A percentile compares a stretch with the other conserved stretches of the same genome.
Conservation (phyloP, 306 rosid species). For the Gastrolobium bilobum region DNA sequence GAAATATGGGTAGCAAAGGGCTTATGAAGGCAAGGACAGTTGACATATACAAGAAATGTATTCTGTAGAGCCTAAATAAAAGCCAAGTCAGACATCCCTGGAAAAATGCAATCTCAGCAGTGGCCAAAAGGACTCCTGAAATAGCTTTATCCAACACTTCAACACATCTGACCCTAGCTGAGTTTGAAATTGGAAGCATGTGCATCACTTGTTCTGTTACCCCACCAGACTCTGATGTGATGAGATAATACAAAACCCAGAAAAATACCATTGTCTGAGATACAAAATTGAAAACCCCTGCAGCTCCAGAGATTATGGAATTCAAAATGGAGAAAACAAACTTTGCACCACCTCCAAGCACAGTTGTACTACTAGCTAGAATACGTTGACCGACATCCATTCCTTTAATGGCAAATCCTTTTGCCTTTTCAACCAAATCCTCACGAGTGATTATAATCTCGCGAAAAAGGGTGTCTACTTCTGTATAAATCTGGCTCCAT, state of each 20-base stretch:
- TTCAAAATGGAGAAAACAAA: constrained; percentile 59
- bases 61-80: constrained; percentile 67
- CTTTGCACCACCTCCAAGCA: constrained; percentile 73
- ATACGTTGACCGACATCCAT: constrained; percentile 71
- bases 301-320: constrained; percentile 82
- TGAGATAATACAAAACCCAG: constrained; percentile 82
- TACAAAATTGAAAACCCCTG: constrained; percentile 78
- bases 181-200: constrained; percentile 75
- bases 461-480: constrained; percentile 62
- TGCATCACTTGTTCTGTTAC: constrained; percentile 80
- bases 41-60: constrained; percentile 86
- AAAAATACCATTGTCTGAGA: constrained; percentile 83
- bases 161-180: constrained; percentile 72
- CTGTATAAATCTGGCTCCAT: constrained; percentile 74
- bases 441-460: constrained; percentile 72
- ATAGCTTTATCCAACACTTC: constrained; percentile 84
- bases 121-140: constrained; percentile 85
- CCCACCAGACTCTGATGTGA: constrained; percentile 86
- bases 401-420: constrained; percentile 70
- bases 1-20: constrained; percentile 76
- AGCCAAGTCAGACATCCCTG: constrained; percentile 96
- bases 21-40: constrained; percentile 76
- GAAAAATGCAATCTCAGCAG: constrained; percentile 82
- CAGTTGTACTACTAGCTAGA: constrained; percentile 64
- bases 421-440: constrained; percentile 78